A percentile compares a stretch with the other conserved stretches of the same genome.
Conservation (phyloP, 2,329 filamentous ascomycete genomes). For the Phialemonium atrogriseum region DNA sequence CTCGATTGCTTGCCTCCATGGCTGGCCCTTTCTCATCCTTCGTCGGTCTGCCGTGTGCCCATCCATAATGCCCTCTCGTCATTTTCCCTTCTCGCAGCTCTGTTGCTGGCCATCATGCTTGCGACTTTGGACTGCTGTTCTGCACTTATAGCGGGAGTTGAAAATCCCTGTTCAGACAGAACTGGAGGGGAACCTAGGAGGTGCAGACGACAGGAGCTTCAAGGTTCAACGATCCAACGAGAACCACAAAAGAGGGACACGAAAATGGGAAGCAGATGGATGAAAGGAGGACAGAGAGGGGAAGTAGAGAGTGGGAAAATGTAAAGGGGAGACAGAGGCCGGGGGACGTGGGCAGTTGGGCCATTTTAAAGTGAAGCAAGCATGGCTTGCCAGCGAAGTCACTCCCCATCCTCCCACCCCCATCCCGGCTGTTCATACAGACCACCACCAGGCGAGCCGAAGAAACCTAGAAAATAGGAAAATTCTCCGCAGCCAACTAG, state of each 20-base stretch:
- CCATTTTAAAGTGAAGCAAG: conserved; percentile 16
- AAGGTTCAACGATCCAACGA: too few species aligned
- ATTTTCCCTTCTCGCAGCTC: background rate
- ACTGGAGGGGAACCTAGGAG: background rate
- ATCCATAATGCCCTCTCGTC: background rate
- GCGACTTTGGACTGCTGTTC: background rate
- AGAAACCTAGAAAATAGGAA: too few species aligned
- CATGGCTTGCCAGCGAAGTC: conserved; percentile 14
- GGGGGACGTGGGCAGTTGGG: conserved; percentile 21
- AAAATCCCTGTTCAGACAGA: conserved; percentile 2
- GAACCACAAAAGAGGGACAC: conserved; percentile 3
- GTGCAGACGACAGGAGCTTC: too few species aligned
- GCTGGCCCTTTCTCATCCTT: too few species aligned
- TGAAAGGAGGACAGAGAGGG: conserved; percentile 7
- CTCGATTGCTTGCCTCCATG: too few species aligned
- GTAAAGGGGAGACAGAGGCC: conserved; percentile 18
- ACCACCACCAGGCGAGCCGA: too few species aligned
- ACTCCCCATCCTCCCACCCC: conserved; percentile 5
- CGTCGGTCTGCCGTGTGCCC: background rate
- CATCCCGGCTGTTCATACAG: too few species aligned
- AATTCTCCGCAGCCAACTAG: too few species aligned
- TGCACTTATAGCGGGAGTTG: background rate
- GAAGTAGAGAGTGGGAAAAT: conserved; percentile 13
- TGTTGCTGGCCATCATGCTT: background rate
- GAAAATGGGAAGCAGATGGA: conserved; percentile 6